phyloP scores from a whole-genome alignment of 371 early-diverging fungal species.

The Blastocladiella emersonii region DNA sequence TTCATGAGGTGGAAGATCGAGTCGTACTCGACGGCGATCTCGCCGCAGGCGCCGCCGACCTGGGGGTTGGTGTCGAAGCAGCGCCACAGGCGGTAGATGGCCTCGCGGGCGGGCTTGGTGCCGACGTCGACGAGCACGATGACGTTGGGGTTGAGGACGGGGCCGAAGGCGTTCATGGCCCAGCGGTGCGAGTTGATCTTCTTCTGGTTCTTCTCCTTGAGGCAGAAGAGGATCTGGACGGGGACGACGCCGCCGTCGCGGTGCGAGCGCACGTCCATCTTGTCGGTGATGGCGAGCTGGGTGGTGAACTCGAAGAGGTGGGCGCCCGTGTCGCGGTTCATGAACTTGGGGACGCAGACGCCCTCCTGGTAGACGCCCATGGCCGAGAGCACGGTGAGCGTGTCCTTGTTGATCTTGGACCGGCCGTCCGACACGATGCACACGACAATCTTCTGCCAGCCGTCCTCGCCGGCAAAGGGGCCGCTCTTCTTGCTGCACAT shows the following conservation, averaged over 20 bases:
- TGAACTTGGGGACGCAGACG: constrained; percentile 34
- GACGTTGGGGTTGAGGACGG: constrained; percentile 67
- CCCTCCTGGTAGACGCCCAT: constrained; percentile 88
- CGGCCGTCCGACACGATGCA: constrained; percentile 50
- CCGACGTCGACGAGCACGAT: constrained; percentile 87
- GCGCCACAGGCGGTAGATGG: constrained; percentile 47
- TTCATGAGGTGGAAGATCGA: constrained; percentile 18
- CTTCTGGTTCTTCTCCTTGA: constrained; percentile 42
- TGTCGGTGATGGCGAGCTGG: constrained; percentile 55
- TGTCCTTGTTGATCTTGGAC: constrained; percentile 47
- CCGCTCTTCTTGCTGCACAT: constrained; percentile 65
- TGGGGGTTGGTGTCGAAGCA: constrained; percentile 12
- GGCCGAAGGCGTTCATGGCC: constrained; percentile 89
- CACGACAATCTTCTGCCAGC: constrained; percentile 82
- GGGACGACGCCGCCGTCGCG: constrained; percentile 59
- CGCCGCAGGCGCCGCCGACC: constrained; percentile 87
- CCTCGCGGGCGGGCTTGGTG: constrained; percentile 65
- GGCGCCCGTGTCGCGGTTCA: constrained; percentile 31
- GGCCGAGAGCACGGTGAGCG: constrained; percentile 63
- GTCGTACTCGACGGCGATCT: constrained; percentile 78
- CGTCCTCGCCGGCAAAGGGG: constrained; percentile 64
- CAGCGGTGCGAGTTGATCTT: constrained; percentile 94
- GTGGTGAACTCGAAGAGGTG: constrained; percentile 89
- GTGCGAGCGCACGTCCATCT: constrained; percentile 30
- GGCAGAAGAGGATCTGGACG: constrained; percentile 74